These are phyloP conservation scores for Chrysoporthe austroafricana DNA, from an alignment of 2,329 filamentous ascomycete species.

Conservation along the genomic window DNA sequence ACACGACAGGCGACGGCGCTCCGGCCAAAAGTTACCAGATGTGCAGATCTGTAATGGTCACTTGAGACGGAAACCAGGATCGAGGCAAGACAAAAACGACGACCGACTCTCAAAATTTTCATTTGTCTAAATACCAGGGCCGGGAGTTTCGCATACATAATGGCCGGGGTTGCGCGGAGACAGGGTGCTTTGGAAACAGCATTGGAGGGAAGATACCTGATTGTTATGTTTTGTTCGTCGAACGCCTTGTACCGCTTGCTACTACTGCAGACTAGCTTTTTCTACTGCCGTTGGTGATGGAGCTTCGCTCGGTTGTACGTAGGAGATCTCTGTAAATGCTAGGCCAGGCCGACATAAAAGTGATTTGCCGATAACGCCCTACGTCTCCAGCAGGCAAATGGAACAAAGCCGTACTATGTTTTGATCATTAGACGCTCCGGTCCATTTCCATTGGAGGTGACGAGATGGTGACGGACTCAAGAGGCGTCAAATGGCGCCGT, in stretches of 20 bases:
- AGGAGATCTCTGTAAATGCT: not conserved
- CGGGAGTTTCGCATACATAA: slow-evolving; percentile 11
- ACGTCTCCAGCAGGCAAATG: not conserved
- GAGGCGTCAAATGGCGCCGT: not conserved
- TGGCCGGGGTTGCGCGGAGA: not conserved
- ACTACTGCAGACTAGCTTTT: not conserved
- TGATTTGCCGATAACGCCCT: not conserved
- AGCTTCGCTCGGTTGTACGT: not conserved
- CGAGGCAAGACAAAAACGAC: not conserved
- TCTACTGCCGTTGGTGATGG: not conserved
- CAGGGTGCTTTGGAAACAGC: not conserved
- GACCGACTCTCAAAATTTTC: not conserved
- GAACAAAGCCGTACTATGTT: not conserved
- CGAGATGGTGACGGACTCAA: not conserved
- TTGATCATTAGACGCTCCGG: not conserved
- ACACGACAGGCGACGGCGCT: not conserved
- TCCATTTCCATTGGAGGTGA: not conserved
- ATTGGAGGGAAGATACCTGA: slow-evolving; percentile 10
- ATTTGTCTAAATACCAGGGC: not conserved
- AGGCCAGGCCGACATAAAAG: not conserved
- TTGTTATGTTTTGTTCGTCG: not conserved
- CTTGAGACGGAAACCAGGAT: not conserved
- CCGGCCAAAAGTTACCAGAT: not conserved
- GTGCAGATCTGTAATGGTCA: not conserved
- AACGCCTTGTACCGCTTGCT: not conserved